Evolutionary conservation across 2,329 filamentous ascomycete genomes (phyloP), one percentile per base, ranked within the genome.

Genomic region (Fragosphaeria purpurea): DNA sequence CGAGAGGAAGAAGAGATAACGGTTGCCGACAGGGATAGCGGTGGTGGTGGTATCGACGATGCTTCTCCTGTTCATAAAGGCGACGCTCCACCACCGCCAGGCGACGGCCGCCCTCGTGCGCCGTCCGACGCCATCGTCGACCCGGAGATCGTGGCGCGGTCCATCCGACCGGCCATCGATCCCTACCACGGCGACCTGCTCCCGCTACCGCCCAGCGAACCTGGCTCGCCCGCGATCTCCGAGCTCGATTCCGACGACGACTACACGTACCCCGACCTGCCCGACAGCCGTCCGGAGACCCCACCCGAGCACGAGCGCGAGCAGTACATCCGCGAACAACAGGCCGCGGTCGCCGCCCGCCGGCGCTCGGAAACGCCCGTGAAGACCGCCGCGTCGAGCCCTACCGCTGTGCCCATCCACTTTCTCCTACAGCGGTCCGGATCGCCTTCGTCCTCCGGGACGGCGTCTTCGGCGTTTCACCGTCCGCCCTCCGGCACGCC

Each of bases 151-250:
- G 68, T 71, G 47, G 69, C 74, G 51, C 71, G 79, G 55, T 69
- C 70, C 55, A 76, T 83, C 65, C 80, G 80, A 61, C 79, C 79
- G 56, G 79, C 80, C 56, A 83, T 84, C 59, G 81, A 85, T 61
- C 81, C 81, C 40, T 74, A 79, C 56, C 81, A 81, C 66, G 77
- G 79, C 55, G 81, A 85, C 61, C 67, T 84, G 46, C 72, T 85
- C 51, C 79, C 79, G 39, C 66, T 85, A 40, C 81, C 81, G 48
- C 80, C 80, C 35, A 83, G 78, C 61, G 70, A 72, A 54, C 73
- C 78, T 52, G 69, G 68, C 41, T 76, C 76, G 47, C 77, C 76
- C 32, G 61, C 44, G 53, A 60, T 53, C 58, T 63, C 53, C 54
- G 60, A 53, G 50, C 10, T 38, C n/a, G 22, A 31, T 41, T 6